phyloP scores from a whole-genome alignment of 805 yeast genomes.

The Candida berthetii region DNA sequence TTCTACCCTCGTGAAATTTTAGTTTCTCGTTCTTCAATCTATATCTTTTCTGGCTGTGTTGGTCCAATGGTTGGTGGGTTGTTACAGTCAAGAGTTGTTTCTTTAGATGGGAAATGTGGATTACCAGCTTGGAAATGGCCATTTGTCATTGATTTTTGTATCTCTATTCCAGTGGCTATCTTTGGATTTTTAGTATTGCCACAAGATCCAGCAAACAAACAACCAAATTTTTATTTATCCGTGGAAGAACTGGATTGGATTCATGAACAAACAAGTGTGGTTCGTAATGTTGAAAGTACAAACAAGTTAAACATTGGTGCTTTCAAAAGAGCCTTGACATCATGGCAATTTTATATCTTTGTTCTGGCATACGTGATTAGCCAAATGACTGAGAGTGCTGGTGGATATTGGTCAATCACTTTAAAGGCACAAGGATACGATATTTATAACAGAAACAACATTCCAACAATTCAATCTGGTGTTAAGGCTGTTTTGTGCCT shows the following conservation, averaged over 20 bases:
- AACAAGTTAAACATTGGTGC: conserved; percentile 8
- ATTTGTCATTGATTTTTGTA: conserved; percentile 39
- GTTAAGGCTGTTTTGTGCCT: not conserved
- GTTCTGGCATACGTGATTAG: not conserved
- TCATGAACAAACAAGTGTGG: too few relatives aligned
- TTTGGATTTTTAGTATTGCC: conserved; percentile 44
- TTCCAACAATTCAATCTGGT: not conserved
- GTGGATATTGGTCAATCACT: not conserved
- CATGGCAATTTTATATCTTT: conserved; percentile 4
- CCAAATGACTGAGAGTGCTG: not conserved
- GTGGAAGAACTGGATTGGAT: conserved; percentile 10
- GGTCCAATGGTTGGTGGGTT: conserved; percentile 24
- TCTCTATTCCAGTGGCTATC: conserved; percentile 43
- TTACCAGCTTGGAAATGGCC: conserved; percentile 47
- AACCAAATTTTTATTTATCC: conserved; percentile 9
- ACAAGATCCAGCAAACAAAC: conserved; percentile 24
- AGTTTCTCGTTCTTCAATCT: conserved; percentile 11
- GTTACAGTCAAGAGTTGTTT: conserved; percentile 36
- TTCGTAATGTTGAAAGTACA: not conserved
- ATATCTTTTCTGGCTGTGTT: conserved; percentile 8
- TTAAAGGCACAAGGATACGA: conserved; percentile 1
- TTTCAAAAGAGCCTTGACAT: conserved; percentile 11
- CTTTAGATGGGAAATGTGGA: conserved; percentile 32
- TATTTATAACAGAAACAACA: conserved; percentile 1
- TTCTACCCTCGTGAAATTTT: conserved; percentile 7